Conservation (phyloP, 805 yeast species). For the Ogataea pignaliae region DNA sequence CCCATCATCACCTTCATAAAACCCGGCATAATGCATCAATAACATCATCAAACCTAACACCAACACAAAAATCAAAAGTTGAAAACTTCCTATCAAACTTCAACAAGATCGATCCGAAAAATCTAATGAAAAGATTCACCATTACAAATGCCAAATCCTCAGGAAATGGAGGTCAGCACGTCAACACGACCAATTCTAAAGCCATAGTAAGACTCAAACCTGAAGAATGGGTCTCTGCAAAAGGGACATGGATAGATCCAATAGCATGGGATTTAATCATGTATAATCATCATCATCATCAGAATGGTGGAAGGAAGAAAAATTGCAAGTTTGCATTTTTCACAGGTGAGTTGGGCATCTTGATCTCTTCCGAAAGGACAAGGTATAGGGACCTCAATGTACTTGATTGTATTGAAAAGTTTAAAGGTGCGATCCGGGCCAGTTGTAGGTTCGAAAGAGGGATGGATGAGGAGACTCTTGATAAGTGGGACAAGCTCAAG, state of each 20-base stretch:
- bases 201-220: constrained; percentile 31
- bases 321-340: constrained; percentile 22
- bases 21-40: too few relatives aligned
- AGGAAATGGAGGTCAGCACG: constrained; percentile 61
- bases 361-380: constrained; percentile 22
- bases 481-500: constrained; percentile 37
- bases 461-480: constrained; percentile 33
- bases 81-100: neutral
- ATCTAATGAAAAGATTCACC: constrained; percentile 24
- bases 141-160: constrained; percentile 45
- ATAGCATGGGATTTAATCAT: constrained; percentile 28
- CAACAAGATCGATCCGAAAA: neutral
- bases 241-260: constrained; percentile 39
- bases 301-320: constrained; percentile 6
- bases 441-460: constrained; percentile 20
- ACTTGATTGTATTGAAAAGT: constrained; percentile 41
- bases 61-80: neutral
- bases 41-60: neutral
- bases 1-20: too few relatives aligned
- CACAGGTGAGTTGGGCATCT: constrained; percentile 24
- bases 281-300: too few relatives aligned
- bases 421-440: constrained; percentile 33
- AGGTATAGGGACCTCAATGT: constrained; percentile 43
- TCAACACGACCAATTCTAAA: constrained; percentile 53
- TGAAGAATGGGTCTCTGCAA: constrained; percentile 36